Percentiles rank a stretch among this genome's conserved stretches.
These are phyloP conservation scores for Pleurotus djamor DNA, from an alignment of 768 basidiomycete species.

Conservation along the genomic window DNA sequence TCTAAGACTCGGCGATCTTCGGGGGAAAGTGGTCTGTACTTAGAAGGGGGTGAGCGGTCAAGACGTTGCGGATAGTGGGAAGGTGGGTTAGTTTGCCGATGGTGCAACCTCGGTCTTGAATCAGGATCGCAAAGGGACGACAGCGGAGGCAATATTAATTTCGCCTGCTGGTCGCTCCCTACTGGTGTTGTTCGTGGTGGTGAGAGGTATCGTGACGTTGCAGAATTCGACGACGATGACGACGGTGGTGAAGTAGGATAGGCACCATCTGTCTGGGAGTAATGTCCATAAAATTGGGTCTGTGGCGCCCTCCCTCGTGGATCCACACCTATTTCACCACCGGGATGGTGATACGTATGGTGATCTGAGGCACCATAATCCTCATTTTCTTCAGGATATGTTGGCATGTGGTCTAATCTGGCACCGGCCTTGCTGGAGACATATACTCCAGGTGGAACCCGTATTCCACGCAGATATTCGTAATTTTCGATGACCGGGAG, in stretches of 20 bases:
- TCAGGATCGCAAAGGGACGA: conserved; percentile 16
- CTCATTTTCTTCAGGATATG: conserved; percentile 45
- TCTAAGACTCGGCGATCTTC: conserved; percentile 60
- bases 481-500: conserved; percentile 76
- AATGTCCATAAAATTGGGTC: background rate
- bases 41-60: conserved; percentile 14
- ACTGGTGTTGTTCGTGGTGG: background rate
- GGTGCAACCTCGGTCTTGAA: conserved; percentile 11
- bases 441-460: conserved; percentile 71
- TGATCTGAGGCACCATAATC: conserved; percentile 21
- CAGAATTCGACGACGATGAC: conserved; percentile 10
- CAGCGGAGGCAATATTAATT: conserved; percentile 14
- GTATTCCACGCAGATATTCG: conserved; percentile 66
- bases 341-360: conserved; percentile 14
- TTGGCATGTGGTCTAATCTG: conserved; percentile 39
- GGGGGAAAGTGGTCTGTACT: conserved; percentile 42
- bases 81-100: conserved; percentile 20
- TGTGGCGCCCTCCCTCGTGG: conserved; percentile 3
- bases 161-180: conserved; percentile 1
- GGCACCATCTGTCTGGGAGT: background rate
- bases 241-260: conserved; percentile 7
- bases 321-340: background rate
- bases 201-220: conserved; percentile 8
- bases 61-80: conserved; percentile 12
- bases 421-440: conserved; percentile 59